Evolutionary conservation across 2,329 filamentous ascomycete species (phyloP).

Genomic region (Phaeosphaeriaceae sp.): DNA sequence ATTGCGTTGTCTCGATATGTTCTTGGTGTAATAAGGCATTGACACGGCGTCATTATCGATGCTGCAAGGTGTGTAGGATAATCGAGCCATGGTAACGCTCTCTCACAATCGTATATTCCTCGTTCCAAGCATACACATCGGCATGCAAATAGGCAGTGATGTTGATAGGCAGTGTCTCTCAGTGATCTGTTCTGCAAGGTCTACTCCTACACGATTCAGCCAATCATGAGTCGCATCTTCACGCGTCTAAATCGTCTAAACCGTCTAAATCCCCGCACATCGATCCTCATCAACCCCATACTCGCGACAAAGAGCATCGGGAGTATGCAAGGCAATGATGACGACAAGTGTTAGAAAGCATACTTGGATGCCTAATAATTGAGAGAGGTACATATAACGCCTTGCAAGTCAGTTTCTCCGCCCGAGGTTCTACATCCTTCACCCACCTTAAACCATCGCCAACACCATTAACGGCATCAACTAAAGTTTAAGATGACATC

Average conservation of each 20-base stretch:
- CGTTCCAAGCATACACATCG: too few relatives aligned
- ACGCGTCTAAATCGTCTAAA: neutral
- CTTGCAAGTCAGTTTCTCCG: neutral
- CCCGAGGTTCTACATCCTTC: neutral
- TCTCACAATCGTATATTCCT: too few relatives aligned
- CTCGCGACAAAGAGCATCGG: neutral
- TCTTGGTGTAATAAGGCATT: neutral
- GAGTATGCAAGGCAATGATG: neutral
- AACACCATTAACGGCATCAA: neutral
- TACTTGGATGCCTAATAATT: neutral
- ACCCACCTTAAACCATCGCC: neutral
- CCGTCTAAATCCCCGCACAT: neutral
- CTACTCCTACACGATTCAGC: neutral
- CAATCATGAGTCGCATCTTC: neutral
- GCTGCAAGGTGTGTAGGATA: neutral
- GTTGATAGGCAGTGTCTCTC: neutral
- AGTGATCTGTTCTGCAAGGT: neutral
- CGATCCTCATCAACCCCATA: neutral
- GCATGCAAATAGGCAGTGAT: too few relatives aligned
- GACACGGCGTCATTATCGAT: neutral
- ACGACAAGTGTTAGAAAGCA: neutral
- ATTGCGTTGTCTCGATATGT: neutral
- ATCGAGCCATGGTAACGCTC: too few relatives aligned
- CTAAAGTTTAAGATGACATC: constrained; percentile 2
- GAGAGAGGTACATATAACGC: neutral